A percentile compares a stretch with the other conserved stretches of the same genome.
phyloP scores from a whole-genome alignment of 116 monocot species.

The Iris pallida region DNA sequence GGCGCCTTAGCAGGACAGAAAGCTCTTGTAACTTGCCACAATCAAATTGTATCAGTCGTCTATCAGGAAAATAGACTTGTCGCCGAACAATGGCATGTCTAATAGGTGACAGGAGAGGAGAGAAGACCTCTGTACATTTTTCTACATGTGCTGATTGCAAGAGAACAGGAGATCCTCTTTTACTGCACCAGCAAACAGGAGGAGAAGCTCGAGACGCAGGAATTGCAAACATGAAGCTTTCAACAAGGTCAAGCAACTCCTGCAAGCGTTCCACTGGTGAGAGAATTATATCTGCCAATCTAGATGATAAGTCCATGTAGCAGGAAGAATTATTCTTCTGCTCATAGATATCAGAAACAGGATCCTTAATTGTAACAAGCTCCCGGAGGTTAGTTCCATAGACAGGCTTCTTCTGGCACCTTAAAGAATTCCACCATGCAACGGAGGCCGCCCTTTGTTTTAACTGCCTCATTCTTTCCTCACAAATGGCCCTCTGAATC shows the following conservation, averaged over 20 bases:
- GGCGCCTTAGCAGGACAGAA: conserved; percentile 65
- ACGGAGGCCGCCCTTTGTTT: conserved; percentile 72
- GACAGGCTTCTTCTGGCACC: conserved; percentile 67
- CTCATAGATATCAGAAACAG: conserved; percentile 57
- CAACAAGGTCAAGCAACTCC: conserved; percentile 59
- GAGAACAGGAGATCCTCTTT: conserved; percentile 51
- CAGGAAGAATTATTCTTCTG: conserved; percentile 66
- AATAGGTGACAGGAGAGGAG: conserved; percentile 69
- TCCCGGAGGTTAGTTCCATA: conserved; percentile 76
- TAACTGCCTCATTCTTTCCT: conserved; percentile 62
- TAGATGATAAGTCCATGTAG: conserved; percentile 71
- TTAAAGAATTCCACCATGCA: conserved; percentile 90
- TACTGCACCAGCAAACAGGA: conserved; percentile 84
- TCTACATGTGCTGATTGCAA: conserved; percentile 40
- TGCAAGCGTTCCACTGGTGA: conserved; percentile 74
- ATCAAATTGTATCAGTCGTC: conserved; percentile 95
- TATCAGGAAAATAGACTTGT: conserved; percentile 97
- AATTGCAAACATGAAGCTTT: conserved; percentile 94
- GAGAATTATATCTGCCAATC: conserved; percentile 71
- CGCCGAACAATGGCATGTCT: conserved; percentile 86
- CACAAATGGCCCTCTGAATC: conserved; percentile 69
- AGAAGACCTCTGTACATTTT: conserved; percentile 44
- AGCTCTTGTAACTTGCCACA: conserved; percentile 97
- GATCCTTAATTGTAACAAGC: conserved; percentile 75
- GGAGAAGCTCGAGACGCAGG: conserved; percentile 80